These are phyloP conservation scores for Nicotiana tomentosiformis DNA, from an alignment of 257 asterid genomes.

Conservation along the genomic window DNA sequence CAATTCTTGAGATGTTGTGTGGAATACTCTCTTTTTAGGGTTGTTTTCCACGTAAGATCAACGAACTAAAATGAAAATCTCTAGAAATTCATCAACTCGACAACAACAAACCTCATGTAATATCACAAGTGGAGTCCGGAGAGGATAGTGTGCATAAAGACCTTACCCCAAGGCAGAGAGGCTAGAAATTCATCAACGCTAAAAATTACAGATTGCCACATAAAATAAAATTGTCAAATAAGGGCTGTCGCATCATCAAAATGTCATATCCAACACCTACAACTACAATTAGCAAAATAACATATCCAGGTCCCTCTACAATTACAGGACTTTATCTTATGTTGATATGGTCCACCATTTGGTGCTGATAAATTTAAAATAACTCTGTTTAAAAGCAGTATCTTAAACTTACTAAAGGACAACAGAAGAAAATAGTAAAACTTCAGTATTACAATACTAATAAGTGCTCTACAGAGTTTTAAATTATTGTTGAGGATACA, in stretches of 20 bases:
- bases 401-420: background rate
- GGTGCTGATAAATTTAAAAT: background rate
- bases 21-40: background rate
- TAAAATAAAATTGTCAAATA: background rate
- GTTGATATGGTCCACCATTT: background rate
- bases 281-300: background rate
- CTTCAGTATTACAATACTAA: background rate
- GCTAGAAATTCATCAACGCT: background rate
- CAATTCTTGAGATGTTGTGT: background rate
- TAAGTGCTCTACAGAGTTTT: background rate
- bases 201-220: background rate
- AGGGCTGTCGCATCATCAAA: background rate
- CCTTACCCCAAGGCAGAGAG: too few relatives aligned
- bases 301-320: background rate
- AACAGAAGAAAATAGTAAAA: background rate
- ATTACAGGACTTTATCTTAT: background rate
- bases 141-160: too few relatives aligned
- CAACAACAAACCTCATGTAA: too few relatives aligned
- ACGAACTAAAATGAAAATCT: background rate
- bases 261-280: background rate
- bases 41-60: background rate
- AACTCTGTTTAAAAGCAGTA: background rate
- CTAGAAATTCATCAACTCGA: background rate
- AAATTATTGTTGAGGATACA: conserved; percentile 8
- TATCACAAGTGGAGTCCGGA: too few relatives aligned